Base-by-base conservation (phyloP, 805 yeast genomes). In the Wickerhamiella azyma region DNA sequence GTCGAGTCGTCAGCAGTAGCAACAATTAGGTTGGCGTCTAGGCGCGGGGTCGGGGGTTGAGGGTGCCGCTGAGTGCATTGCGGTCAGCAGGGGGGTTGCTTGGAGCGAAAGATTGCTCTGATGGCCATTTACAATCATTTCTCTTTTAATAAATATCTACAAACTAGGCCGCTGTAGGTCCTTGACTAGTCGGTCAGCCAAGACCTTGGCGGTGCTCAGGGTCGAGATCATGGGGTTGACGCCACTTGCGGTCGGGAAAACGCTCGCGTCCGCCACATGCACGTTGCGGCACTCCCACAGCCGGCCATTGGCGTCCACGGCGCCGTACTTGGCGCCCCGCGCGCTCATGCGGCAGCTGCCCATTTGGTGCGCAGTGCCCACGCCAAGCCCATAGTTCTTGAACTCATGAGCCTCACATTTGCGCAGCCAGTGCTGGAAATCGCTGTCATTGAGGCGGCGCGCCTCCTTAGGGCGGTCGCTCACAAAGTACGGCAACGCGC, bases 301-400 rank as follows among this genome's bases (percentile, higher is more conserved):
- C 37, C 64, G 67, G 14, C 77, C 78, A 11, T 57, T 59, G 7
- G 51, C 53, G 48, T 70, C 71, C 37, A 66, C 65, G 4, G 76
- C 75, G 2, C 73, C 72, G 41, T 65, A 52, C 9, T 48, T 41
- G 10, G 76, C 69, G 8, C 76, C 75, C 39, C 44, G 39, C 26
- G 37, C 36, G 47, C 53, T 47, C 66, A 72, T 71, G 42, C 77
- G 63, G 57, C 76, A 71, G 9, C 70, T 53, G 38, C 70, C 63
- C 77, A 73, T 72, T 55, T 73, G 78, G 56, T 73, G 77, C 13
- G 78, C 78, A 2, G 69, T 61, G 11, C 76, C 77, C 47, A 62
- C 59, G 2, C 58, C 41, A 3, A 64, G 49, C 4, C 65, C 66
- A 45, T 54, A 66, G n/a, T 47, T 5, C 13, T 57, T 54, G 38